phyloP scores from a whole-genome alignment of 1,139 yeast species.

The Suhomyces maxii region DNA sequence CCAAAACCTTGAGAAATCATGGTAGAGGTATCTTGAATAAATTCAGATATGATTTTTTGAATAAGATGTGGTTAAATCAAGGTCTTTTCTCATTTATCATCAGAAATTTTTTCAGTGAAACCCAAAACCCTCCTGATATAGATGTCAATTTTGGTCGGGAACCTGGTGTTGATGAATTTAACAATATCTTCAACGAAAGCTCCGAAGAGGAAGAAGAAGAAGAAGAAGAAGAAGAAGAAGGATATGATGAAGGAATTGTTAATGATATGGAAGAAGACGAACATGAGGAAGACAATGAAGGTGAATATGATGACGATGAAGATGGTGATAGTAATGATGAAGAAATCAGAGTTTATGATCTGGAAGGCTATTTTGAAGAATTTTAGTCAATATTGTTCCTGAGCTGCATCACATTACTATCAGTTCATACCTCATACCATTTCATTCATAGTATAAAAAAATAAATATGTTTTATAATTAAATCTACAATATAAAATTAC shows the following conservation, averaged over 20 bases:
- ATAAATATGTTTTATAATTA: neutral
- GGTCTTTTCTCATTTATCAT: constrained; percentile 43
- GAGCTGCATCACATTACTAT: too few species aligned
- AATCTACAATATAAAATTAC: neutral
- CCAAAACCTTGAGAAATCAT: constrained; percentile 52
- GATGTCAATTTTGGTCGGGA: constrained; percentile 10
- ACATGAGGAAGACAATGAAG: constrained; percentile 1
- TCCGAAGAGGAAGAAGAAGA: constrained; percentile 5
- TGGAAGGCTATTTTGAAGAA: neutral
- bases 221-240: constrained; percentile 6
- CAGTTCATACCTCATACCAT: too few species aligned
- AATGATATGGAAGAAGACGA: constrained; percentile 4
- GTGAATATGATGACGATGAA: neutral
- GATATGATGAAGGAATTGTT: constrained; percentile 3
- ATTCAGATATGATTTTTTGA: constrained; percentile 55
- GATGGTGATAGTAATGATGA: neutral
- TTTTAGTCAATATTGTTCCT: too few species aligned
- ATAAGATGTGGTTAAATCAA: constrained; percentile 59
- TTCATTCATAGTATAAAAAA: too few species aligned
- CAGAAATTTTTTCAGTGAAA: constrained; percentile 32
- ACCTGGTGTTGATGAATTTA: constrained; percentile 3
- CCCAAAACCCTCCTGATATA: constrained; percentile 9
- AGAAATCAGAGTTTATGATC: neutral
- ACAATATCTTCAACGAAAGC: neutral
- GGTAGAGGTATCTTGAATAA: constrained; percentile 57